A percentile compares a stretch with the other conserved stretches of the same genome.
phyloP scores from a whole-genome alignment of 2,329 filamentous ascomycete genomes.

The Claviceps capensis region DNA sequence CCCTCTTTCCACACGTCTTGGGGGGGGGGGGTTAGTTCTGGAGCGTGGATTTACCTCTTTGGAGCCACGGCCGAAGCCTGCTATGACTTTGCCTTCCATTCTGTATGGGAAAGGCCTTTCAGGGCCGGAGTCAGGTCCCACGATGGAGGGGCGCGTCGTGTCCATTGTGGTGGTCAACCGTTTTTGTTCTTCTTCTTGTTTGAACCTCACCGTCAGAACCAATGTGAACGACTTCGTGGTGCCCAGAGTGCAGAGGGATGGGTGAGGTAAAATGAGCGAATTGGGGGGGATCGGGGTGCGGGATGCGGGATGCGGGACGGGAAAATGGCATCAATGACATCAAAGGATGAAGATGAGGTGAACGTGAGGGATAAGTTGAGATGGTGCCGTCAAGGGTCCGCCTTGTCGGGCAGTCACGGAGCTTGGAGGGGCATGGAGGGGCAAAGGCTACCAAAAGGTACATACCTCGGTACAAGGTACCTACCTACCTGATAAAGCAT shows the following conservation, averaged over 20 bases:
- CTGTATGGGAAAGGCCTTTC: conserved; percentile 66
- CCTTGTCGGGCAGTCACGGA: not conserved
- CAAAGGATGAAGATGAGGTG: not conserved
- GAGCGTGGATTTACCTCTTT: conserved; percentile 50
- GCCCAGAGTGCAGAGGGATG: too few species aligned
- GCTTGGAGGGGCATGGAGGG: not conserved
- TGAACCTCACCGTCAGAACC: too few species aligned
- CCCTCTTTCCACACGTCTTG: not conserved
- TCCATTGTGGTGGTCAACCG: not conserved
- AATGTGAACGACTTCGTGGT: too few species aligned
- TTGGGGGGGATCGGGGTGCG: too few species aligned
- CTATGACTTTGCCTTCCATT: conserved; percentile 77
- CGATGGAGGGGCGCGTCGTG: conserved; percentile 46
- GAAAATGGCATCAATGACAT: not conserved
- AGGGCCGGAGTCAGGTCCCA: conserved; percentile 62
- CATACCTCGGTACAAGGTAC: too few species aligned
- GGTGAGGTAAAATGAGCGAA: too few species aligned
- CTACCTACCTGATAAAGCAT: too few species aligned
- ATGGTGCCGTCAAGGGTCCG: not conserved
- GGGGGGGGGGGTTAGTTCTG: conserved; percentile 10
- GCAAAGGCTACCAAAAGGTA: not conserved
- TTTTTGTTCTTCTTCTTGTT: not conserved
- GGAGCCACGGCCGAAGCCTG: conserved; percentile 85
- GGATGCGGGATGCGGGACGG: too few species aligned
- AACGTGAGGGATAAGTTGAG: not conserved